Evolutionary conservation across 768 basidiomycete species (phyloP), one percentile per base, ranked within the genome.

Genomic region (Lentinula boryana): DNA sequence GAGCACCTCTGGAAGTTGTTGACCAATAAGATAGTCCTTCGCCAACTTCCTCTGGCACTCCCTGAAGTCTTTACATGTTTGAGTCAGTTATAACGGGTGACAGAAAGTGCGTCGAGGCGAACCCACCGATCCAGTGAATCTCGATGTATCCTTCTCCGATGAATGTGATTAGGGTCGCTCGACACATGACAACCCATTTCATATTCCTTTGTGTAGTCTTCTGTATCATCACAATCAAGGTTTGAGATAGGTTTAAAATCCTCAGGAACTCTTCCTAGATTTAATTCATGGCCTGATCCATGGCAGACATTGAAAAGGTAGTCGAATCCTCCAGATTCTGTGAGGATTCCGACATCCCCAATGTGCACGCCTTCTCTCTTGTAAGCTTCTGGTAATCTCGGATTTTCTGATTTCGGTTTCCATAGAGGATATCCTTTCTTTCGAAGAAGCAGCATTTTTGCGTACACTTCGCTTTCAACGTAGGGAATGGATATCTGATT

Each of bases 281-380:
- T 59, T 6, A 59, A 9, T 36, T 44, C 23, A 35, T 59, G 43
- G 31, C 32, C 46, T 46, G 44, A 15, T 13, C 18, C 18, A 16
- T 31, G 58, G 31, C 58, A 59, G 10, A 48, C 33, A 35, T 51
- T 59, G 44, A 59, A 59, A 15, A 59, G 35, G n/a, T 23, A 59
- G 23, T 59, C 58, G 36, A 59, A 49, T 12, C 46, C 49, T 40
- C 58, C 58, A 13, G 21, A 10, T 18, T 59, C 44, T 21, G n/a
- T 59, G 8, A 59, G 18, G 18, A 59, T 50, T 15, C 44, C 58
- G 49, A 59, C 8, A 44, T 59, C 58, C 18, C 58, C 58, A 21
- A 59, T 59, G 13, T 38, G 38, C 4, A 40, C 35, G 1, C 58
- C 58, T 9, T 51, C 18, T 23, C 32, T 10, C 4, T 9, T 21